Evolutionary conservation across 352 stramenopile genomes (phyloP), one percentile per base, ranked within the genome.

Genomic region (Pythium insidiosum): DNA sequence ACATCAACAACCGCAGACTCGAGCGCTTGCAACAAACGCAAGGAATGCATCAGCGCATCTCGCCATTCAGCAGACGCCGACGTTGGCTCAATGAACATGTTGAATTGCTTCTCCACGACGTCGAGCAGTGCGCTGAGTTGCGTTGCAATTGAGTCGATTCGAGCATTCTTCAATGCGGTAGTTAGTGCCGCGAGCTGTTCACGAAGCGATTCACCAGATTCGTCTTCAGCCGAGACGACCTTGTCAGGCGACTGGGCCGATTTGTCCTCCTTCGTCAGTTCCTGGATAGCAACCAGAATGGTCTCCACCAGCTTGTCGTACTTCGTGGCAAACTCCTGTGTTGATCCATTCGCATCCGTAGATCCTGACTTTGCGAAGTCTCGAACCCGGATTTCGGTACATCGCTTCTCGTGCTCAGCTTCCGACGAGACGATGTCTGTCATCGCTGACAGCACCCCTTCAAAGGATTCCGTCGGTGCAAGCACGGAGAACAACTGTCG

Each of bases 261-360:
- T 31, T 54, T 22, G 23, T 78, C 50, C 30, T 69, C 62, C 39
- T 84, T 89, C 0, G 78, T 89, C 47, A 88, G 38, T 22, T 90
- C 70, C 44, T 93, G 81, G 34, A 93, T 86, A 15, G 77, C 76
- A 25, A 90, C 72, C 13, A 93, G 50, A 33, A 93, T 72, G 1
- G 67, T 83, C 40, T 83, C 72, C 3, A 93, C 65, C 12, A 93
- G 49, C 38, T 71, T 75, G 50, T 93, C 78, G 46, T 82, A 87
- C 13, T 61, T 39, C 23, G 67, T 48, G 15, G 56, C 65, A 45
- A 92, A 89, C 25, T 39, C 24, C 21, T 57, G 30, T 28, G 74
- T 45, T 18, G 61, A 66, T 43, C 66, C 7, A 3, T 39, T 39
- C 4, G 45, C 44, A 13, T 23, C 11, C 15, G 34, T 29, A 15